These are phyloP conservation scores for Trichoderma sp. DNA, from an alignment of 2,329 filamentous ascomycete genomes.

Conservation along the genomic window DNA sequence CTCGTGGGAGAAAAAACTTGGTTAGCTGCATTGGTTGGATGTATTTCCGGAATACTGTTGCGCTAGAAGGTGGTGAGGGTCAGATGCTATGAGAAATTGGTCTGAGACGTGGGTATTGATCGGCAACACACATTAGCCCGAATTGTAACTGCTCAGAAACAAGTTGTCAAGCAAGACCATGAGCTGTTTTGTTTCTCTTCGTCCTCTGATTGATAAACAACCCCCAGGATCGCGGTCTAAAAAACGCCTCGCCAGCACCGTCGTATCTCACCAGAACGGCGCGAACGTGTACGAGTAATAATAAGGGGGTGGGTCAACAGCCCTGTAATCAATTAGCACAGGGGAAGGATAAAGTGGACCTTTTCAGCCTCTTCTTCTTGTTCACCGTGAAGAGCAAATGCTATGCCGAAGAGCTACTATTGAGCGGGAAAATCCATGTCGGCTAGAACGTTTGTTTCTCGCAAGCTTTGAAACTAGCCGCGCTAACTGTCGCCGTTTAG, in stretches of 20 bases:
- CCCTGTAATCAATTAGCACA: slow-evolving; percentile 4
- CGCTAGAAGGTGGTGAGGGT: not conserved
- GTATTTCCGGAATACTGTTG: not conserved
- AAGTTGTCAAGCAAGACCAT: not conserved
- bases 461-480: not conserved
- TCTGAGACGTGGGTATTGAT: not conserved
- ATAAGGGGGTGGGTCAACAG: not conserved
- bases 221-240: not conserved
- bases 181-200: not conserved
- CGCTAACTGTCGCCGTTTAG: not conserved
- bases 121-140: not conserved
- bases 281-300: not conserved
- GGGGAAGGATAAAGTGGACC: not conserved
- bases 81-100: not conserved
- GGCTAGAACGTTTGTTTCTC: not conserved
- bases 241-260: not conserved
- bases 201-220: not conserved
- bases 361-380: slow-evolving; percentile 3
- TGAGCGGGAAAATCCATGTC: not conserved
- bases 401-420: not conserved
- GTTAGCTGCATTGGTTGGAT: not conserved
- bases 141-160: not conserved
- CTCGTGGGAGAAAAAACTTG: not conserved
- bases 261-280: not conserved
- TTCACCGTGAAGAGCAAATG: not conserved